Percentiles rank a stretch among this genome's conserved stretches.
These are phyloP conservation scores for Paulownia fortunei DNA, from an alignment of 257 asterid genomes.

Conservation along the genomic window DNA sequence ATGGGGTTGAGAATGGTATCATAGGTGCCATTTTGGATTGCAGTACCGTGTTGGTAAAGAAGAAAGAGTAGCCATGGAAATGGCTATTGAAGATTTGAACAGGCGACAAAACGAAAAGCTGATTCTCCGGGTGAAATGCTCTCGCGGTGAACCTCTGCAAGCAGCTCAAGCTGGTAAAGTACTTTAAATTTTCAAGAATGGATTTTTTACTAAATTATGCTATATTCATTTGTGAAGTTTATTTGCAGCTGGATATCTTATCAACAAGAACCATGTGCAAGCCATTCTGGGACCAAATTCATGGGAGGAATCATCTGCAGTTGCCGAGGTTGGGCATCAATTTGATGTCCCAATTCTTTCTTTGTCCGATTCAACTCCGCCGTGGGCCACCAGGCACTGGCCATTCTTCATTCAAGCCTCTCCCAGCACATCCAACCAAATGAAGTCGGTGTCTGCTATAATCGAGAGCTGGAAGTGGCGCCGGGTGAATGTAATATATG, in stretches of 20 bases:
- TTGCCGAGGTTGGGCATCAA: conserved; percentile 41
- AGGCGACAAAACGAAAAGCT: conserved; percentile 17
- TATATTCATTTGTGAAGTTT: background rate
- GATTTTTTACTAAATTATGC: background rate
- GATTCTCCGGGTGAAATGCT: conserved; percentile 21
- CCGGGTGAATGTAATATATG: conserved; percentile 47
- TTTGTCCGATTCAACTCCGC: conserved; percentile 37
- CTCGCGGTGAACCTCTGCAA: conserved; percentile 33
- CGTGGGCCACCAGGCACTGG: conserved; percentile 43
- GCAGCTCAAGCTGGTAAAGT: conserved; percentile 48
- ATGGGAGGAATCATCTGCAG: conserved; percentile 50
- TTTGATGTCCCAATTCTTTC: conserved; percentile 38
- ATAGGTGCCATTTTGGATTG: conserved; percentile 48
- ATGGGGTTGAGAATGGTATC: background rate
- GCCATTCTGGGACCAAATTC: conserved; percentile 50
- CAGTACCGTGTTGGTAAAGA: conserved; percentile 42
- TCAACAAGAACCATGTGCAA: conserved; percentile 29
- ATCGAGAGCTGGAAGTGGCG: conserved; percentile 41
- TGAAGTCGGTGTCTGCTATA: conserved; percentile 41
- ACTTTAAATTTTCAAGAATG: background rate
- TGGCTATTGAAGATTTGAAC: conserved; percentile 38
- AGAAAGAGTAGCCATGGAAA: conserved; percentile 44
- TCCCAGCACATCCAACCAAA: conserved; percentile 35
- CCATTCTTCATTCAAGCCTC: conserved; percentile 45
- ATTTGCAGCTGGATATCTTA: conserved; percentile 41